Evolutionary conservation across 2,329 filamentous ascomycete genomes (phyloP), one percentile per base, ranked within the genome.

Genomic region (Pseudogymnoascus sp.): DNA sequence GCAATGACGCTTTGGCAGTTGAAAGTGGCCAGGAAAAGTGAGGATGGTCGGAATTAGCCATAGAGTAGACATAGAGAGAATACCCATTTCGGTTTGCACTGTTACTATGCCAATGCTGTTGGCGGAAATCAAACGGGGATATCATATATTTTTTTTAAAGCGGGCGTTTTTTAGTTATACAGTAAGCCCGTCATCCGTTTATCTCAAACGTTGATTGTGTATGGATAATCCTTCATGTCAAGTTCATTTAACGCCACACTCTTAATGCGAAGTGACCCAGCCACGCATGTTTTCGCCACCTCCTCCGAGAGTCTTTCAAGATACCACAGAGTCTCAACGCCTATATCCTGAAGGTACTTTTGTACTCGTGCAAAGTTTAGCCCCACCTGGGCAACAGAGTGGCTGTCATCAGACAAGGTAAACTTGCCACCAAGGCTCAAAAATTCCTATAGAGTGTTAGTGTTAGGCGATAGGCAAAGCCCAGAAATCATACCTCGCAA

Each of bases 321-420:
- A 61, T 62, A 64, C 81, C 82, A 87, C 1, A 95, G 77, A 64
- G 85, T 79, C 34, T 77, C 72, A 26, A 93, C 84, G 4, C 86
- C 87, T 11, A 91, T 77, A 65, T 78, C 81, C 67, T 85, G 81
- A 63, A 96, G 77, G 73, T 90, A 96, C 0, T 83, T 80, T 64
- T 96, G 76, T 4, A 89, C 85, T 42, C 83, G 83, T 54, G 74
- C 72, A 77, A 95, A 97, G 73, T 96, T 93, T 61, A 91, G 87
- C n/a, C 87, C 91, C 4, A 99, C 83, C 73, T 99, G 93, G 1
- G 84, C 88, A 64, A 91, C 83, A 40, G 90, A 90, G 77, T 99
- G 95, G 74, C 92, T 96, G 76, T 99, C 95, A 74, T 99, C 95
- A 5, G 91, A 96, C 69, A 99, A 82, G 62, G 91, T 96, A 75